Percentiles rank a stretch among this genome's conserved stretches.
These are phyloP conservation scores for Pyropia yezoensis DNA, from an alignment of 23 red algal species.

Conservation along the genomic window DNA sequence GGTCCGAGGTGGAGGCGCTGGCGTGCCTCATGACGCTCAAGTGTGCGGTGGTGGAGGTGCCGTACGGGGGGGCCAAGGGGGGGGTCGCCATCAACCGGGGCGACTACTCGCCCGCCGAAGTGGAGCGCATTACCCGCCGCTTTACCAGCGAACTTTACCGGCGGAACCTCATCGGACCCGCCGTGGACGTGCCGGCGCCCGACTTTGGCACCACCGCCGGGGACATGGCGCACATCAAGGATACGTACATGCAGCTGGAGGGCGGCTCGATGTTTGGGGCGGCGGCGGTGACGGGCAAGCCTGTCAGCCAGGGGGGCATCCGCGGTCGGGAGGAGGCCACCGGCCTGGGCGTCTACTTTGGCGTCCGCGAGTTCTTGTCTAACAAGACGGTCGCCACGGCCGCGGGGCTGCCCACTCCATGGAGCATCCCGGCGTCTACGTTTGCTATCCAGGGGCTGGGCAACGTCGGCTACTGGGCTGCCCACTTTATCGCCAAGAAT, in stretches of 20 bases:
- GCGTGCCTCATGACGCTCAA: slow-evolving; percentile 94
- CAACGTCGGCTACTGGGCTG: slow-evolving; percentile 87
- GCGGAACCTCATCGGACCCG: slow-evolving; percentile 87
- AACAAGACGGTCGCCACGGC: slow-evolving; percentile 22
- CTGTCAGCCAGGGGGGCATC: slow-evolving; percentile 87
- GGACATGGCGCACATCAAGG: slow-evolving; percentile 94
- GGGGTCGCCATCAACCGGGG: slow-evolving; percentile 79
- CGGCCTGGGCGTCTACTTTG: slow-evolving; percentile 87
- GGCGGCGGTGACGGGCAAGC: slow-evolving; percentile 91
- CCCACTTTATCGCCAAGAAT: slow-evolving; percentile 52
- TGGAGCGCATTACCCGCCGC: slow-evolving; percentile 83
- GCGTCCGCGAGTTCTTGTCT: slow-evolving; percentile 66
- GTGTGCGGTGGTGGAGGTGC: slow-evolving; percentile 89
- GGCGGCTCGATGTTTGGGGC: slow-evolving; percentile 69
- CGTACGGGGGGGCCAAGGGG: slow-evolving; percentile 97
- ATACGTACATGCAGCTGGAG: slow-evolving; percentile 82
- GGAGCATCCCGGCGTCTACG: slow-evolving; percentile 30
- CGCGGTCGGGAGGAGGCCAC: slow-evolving; percentile 91
- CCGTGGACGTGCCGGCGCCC: slow-evolving; percentile 93
- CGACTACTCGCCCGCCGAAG: slow-evolving; percentile 51
- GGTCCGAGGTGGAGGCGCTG: slow-evolving; percentile 89
- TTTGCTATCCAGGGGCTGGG: slow-evolving; percentile 88
- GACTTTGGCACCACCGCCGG: slow-evolving; percentile 89
- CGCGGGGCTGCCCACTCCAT: slow-evolving; percentile 12
- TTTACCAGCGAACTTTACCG: slow-evolving; percentile 80